These are phyloP conservation scores for Epichloe sibirici DNA, from an alignment of 2,329 filamentous ascomycete genomes.

Conservation along the genomic window DNA sequence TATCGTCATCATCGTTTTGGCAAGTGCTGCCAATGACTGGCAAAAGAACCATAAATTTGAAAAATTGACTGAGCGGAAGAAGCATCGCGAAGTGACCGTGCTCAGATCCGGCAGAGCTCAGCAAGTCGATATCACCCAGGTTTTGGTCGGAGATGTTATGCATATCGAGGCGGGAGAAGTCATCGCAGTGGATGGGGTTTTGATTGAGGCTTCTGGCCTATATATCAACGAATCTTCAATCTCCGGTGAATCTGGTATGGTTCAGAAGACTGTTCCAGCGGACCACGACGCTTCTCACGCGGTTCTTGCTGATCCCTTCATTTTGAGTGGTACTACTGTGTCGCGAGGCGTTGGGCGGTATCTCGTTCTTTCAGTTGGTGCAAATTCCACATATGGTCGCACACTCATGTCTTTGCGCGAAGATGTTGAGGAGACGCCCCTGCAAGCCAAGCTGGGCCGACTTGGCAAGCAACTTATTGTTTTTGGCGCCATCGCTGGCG, in stretches of 20 bases:
- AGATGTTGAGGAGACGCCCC: slow-evolving; percentile 63
- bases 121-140: slow-evolving; percentile 57
- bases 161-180: slow-evolving; percentile 62
- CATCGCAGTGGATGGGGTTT: slow-evolving; percentile 57
- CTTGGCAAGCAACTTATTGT: slow-evolving; percentile 61
- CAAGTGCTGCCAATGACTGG: slow-evolving; percentile 70
- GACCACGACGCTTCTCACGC: slow-evolving; percentile 47
- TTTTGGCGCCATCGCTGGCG: slow-evolving; percentile 27
- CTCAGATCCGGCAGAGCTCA: slow-evolving; percentile 60
- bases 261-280: slow-evolving; percentile 49
- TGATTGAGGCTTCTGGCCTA: slow-evolving; percentile 40
- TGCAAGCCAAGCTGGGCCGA: slow-evolving; percentile 66
- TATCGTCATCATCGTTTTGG: slow-evolving; percentile 62
- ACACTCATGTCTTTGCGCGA: slow-evolving; percentile 69
- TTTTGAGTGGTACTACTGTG: slow-evolving; percentile 67
- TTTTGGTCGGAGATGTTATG: slow-evolving; percentile 63
- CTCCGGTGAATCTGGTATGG: slow-evolving; percentile 62
- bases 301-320: slow-evolving; percentile 55
- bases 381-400: slow-evolving; percentile 64
- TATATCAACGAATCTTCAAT: slow-evolving; percentile 65
- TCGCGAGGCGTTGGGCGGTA: slow-evolving; percentile 66
- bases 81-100: slow-evolving; percentile 62
- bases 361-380: slow-evolving; percentile 61
- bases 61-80: slow-evolving; percentile 69
- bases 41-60: slow-evolving; percentile 74